Evolutionary conservation across 768 basidiomycete genomes (phyloP), one percentile per base, ranked within the genome.

Genomic region (Zangia roseola): DNA sequence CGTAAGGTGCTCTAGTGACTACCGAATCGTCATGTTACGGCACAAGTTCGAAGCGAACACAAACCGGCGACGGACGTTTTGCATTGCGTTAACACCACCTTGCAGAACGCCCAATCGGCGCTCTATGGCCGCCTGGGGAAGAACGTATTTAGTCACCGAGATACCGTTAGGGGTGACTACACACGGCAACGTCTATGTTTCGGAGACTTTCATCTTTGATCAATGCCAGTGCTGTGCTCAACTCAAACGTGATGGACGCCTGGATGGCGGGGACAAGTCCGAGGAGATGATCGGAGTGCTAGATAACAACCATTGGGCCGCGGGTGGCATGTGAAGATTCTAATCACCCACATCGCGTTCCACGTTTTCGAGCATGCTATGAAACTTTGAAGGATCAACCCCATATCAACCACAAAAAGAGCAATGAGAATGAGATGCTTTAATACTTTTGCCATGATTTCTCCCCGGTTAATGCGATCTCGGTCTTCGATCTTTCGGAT

Each of bases 231-330:
- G 55, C 63, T 45, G 61, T 46, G 42, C 37, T 52, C 9, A 67
- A 25, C 47, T 66, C 65, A 37, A 49, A 52, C 10, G 50, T 25
- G 51, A 67, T 49, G 48, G 65, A 57, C 26, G 63, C 53, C 49
- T 54, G 56, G 26, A 67, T 44, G 24, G 42, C 49, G 24, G 56
- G 49, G 10, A 66, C 47, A 48, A 65, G 44, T 14, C 50, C 57
- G 50, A 57, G 59, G 62, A 63, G 55, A 54, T 56, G 52, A 16
- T 58, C 52, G 39, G 66, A 63, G 42, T 68, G 63, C 66, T 68
- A 43, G 33, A 49, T 14, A 10, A 25, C 23, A 41, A 20, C 17
- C 20, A n/a, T 20, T 58, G 8, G 47, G 47, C 25, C 26, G 6
- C 33, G 10, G 25, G 17, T 19, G 0, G 13, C 17, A 17, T 23